Conservation (phyloP, 441 rosid species). For the Viola pubescens region DNA sequence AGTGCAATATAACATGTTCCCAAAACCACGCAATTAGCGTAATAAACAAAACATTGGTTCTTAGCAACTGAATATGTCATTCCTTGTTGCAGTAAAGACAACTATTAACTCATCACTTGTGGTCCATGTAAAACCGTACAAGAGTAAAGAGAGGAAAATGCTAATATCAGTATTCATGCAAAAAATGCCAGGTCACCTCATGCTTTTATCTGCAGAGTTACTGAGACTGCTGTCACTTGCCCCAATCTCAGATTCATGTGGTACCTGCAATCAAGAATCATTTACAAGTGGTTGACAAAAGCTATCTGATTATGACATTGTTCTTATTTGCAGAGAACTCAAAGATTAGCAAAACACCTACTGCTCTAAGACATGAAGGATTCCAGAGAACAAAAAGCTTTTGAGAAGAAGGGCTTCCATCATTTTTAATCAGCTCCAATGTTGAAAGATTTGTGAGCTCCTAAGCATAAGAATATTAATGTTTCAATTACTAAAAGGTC, state of each 20-base stretch:
- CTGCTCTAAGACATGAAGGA: conserved; percentile 34
- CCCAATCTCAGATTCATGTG: conserved; percentile 23
- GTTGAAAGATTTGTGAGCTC: conserved; percentile 84
- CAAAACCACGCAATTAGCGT: too few relatives aligned
- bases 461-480: conserved; percentile 34
- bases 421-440: conserved; percentile 68
- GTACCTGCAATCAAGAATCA: conserved; percentile 32
- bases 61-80: too few relatives aligned
- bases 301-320: conserved; percentile 1
- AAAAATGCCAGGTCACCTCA: conserved; percentile 29
- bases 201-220: conserved; percentile 23
- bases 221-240: conserved; percentile 18
- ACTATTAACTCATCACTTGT: too few relatives aligned
- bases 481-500: conserved; percentile 5
- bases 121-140: too few relatives aligned
- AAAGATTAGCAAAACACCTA: conserved; percentile 26
- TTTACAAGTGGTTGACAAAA: conserved; percentile 13
- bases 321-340: conserved; percentile 7
- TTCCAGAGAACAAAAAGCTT: conserved; percentile 87
- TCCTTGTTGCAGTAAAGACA: too few relatives aligned
- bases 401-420: conserved; percentile 82
- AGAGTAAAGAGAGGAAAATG: too few relatives aligned
- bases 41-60: too few relatives aligned
- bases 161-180: too few relatives aligned
- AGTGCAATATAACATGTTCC: too few relatives aligned